A percentile compares a stretch with the other conserved stretches of the same genome.
These are phyloP conservation scores for Tolypocladium capitatum DNA, from an alignment of 2,329 filamentous ascomycete species.

Conservation along the genomic window DNA sequence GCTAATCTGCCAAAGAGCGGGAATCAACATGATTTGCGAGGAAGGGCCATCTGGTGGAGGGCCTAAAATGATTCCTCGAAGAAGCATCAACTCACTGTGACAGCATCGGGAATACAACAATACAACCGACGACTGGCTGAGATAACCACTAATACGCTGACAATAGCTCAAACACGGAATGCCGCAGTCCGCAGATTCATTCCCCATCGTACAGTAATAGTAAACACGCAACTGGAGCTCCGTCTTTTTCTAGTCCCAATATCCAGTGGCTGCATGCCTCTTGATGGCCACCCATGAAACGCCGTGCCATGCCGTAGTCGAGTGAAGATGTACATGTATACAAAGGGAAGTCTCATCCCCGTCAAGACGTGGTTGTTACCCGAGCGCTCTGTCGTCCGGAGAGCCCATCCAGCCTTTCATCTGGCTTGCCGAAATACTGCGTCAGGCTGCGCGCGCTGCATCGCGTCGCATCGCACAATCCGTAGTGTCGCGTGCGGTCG, in stretches of 20 bases:
- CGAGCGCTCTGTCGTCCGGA: background rate
- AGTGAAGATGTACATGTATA: slow-evolving; percentile 39
- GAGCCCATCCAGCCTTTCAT: background rate
- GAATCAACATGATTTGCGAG: no score
- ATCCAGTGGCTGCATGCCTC: slow-evolving; percentile 15
- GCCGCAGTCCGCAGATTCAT: background rate
- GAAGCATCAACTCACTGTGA: no score
- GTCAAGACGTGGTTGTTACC: background rate
- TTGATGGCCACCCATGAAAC: slow-evolving; percentile 23
- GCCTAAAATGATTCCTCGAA: no score
- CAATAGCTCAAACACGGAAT: no score
- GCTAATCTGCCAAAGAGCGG: no score
- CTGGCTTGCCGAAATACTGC: background rate
- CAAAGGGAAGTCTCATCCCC: slow-evolving; percentile 11
- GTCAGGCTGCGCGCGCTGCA: background rate
- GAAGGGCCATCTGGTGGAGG: no score
- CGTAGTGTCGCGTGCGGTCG: background rate
- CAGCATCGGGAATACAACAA: no score
- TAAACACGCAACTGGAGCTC: slow-evolving; percentile 2
- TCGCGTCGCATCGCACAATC: background rate
- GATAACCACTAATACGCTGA: background rate
- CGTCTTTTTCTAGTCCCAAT: slow-evolving; percentile 9
- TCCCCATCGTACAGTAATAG: slow-evolving; percentile 7
- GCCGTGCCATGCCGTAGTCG: slow-evolving; percentile 40
- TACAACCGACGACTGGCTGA: no score